Conservation (phyloP, 768 basidiomycete genomes). For the Macrolepiota albuminosa region DNA sequence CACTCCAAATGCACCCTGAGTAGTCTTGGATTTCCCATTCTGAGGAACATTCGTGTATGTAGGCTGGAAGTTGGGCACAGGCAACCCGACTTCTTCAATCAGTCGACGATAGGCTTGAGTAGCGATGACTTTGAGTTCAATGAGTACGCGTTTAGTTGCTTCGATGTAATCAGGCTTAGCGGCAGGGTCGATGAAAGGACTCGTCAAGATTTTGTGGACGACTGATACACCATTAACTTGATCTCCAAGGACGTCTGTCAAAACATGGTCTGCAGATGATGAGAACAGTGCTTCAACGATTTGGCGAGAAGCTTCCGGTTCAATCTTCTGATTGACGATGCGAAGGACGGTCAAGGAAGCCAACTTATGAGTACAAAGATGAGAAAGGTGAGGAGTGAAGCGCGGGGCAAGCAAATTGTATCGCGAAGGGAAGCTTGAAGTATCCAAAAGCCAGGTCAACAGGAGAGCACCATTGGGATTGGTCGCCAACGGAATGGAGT, state of each 20-base stretch:
- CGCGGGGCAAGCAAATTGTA: slow-evolving; percentile 93
- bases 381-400: slow-evolving; percentile 93
- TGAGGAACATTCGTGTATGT: slow-evolving; percentile 65
- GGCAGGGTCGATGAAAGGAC: slow-evolving; percentile 71
- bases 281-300: slow-evolving; percentile 88
- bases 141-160: slow-evolving; percentile 85
- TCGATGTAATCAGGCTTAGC: slow-evolving; percentile 73
- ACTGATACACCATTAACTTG: slow-evolving; percentile 95
- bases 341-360: slow-evolving; percentile 92
- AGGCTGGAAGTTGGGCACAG: slow-evolving; percentile 83
- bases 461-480: slow-evolving; percentile 96
- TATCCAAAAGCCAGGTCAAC: slow-evolving; percentile 95
- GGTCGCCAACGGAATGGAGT: slow-evolving; percentile 95
- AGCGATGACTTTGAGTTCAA: slow-evolving; percentile 88
- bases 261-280: slow-evolving; percentile 84
- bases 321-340: slow-evolving; percentile 95
- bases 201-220: slow-evolving; percentile 88
- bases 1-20: slow-evolving; percentile 56
- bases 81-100: slow-evolving; percentile 91
- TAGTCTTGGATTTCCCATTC: slow-evolving; percentile 56
- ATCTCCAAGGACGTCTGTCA: slow-evolving; percentile 92
- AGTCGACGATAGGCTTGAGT: slow-evolving; percentile 91
- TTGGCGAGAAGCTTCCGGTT: slow-evolving; percentile 81
- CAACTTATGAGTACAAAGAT: slow-evolving; percentile 96
- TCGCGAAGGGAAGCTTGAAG: slow-evolving; percentile 91